Percentiles rank a stretch among this genome's conserved stretches.
Evolutionary conservation across 1,284 basidiomycete genomes (phyloP).

Genomic region (Coniophora puteana): DNA sequence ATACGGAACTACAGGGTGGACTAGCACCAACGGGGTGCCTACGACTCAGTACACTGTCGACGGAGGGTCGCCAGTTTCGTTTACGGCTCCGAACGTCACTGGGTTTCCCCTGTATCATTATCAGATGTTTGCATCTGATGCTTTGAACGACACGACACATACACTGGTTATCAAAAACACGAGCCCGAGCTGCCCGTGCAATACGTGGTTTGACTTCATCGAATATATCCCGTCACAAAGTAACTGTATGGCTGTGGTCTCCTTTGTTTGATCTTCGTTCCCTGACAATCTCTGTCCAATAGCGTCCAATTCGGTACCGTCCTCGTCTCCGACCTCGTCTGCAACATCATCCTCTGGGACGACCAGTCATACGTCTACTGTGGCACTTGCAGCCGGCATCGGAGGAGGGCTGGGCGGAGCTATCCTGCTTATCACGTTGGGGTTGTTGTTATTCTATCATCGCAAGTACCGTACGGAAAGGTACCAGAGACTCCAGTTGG

Average conservation of each 20-base stretch:
- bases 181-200: too few relatives aligned
- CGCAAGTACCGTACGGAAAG: background rate
- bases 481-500: too few relatives aligned
- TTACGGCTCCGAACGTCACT: slow-evolving; percentile 1
- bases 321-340: background rate
- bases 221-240: slow-evolving; percentile 3
- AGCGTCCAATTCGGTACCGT: background rate
- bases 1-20: slow-evolving; percentile 4
- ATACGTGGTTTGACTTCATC: slow-evolving; percentile 6
- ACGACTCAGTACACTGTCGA: slow-evolving; percentile 2
- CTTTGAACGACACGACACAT: background rate
- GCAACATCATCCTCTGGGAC: too few relatives aligned
- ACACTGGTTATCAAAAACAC: slow-evolving; percentile 1
- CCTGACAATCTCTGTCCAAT: background rate
- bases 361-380: too few relatives aligned
- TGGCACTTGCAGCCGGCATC: background rate
- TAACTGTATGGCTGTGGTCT: background rate
- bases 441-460: background rate
- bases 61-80: background rate
- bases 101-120: slow-evolving; percentile 1
- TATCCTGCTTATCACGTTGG: background rate
- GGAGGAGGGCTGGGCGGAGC: slow-evolving; percentile 1
- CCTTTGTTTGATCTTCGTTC: background rate
- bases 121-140: slow-evolving; percentile 2
- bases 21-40: too few relatives aligned